phyloP scores from a whole-genome alignment of 306 rosid genomes.

The Ormosia semicastrata region DNA sequence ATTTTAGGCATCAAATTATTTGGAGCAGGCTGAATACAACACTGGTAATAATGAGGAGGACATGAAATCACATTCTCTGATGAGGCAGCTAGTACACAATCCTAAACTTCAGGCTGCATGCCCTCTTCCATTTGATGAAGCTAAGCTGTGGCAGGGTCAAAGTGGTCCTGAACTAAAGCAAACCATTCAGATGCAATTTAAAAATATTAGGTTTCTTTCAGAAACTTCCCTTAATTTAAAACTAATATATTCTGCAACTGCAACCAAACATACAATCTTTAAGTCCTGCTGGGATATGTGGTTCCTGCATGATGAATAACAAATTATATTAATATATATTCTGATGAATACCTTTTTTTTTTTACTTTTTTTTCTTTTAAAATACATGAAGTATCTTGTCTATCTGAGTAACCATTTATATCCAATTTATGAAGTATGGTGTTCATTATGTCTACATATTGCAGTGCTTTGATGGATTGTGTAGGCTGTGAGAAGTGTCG shows the following conservation, averaged over 20 bases:
- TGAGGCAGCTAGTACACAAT: conserved; percentile 53
- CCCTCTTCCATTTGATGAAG: conserved; percentile 76
- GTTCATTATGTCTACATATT: neutral
- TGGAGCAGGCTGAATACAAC: conserved; percentile 68
- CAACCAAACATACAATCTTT: neutral
- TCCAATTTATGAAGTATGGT: neutral
- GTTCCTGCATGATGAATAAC: neutral
- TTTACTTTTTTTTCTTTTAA: neutral
- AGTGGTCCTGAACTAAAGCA: conserved; percentile 70
- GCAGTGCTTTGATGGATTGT: conserved; percentile 67
- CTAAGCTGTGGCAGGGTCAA: conserved; percentile 71
- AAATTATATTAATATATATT: neutral
- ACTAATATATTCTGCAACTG: neutral
- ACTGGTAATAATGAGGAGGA: conserved; percentile 55
- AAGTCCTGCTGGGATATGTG: neutral
- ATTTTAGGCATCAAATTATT: conserved; percentile 54
- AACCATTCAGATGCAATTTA: conserved; percentile 63
- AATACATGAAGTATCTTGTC: neutral
- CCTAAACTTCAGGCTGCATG: conserved; percentile 62
- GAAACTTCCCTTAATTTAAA: neutral
- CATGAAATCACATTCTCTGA: conserved; percentile 55
- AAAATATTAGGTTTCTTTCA: conserved; percentile 52
- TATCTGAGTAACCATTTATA: neutral
- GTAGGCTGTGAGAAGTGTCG: conserved; percentile 74
- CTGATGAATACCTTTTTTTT: neutral